phyloP scores from a whole-genome alignment of 2,329 filamentous ascomycete species.

The Didymella exigua region DNA sequence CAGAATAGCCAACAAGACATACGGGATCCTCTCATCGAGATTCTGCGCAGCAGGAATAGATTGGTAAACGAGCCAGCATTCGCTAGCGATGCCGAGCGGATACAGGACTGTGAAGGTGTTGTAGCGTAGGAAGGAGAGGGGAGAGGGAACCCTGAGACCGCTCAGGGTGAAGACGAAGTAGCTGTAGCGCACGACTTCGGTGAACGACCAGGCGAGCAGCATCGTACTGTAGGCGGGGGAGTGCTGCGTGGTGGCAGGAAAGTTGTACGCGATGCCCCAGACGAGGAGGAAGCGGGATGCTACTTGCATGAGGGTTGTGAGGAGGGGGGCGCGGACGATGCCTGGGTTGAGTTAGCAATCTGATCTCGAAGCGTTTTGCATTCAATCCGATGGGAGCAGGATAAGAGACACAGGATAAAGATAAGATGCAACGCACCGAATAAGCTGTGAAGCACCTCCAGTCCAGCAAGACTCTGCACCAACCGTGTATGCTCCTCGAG shows the following conservation, averaged over 20 bases:
- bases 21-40: constrained; percentile 60
- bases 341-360: constrained; percentile 55
- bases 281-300: constrained; percentile 85
- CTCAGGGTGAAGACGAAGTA: constrained; percentile 82
- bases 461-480: constrained; percentile 81
- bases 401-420: not conserved
- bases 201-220: constrained; percentile 86
- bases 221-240: constrained; percentile 73
- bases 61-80: constrained; percentile 78
- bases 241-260: constrained; percentile 66
- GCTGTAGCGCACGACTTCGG: constrained; percentile 90
- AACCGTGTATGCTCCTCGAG: constrained; percentile 72
- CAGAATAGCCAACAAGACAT: constrained; percentile 68
- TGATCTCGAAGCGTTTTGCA: not conserved
- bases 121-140: constrained; percentile 78
- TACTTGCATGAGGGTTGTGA: constrained; percentile 91
- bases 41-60: constrained; percentile 66
- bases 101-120: constrained; percentile 95
- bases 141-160: constrained; percentile 61
- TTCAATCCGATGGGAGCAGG: not conserved
- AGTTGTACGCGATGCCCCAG: constrained; percentile 79
- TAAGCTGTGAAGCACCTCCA: constrained; percentile 84
- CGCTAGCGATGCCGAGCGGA: constrained; percentile 79
- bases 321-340: constrained; percentile 80
- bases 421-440: constrained; percentile 62